Conservation (phyloP, 192 early-diverging fungal species). For the Coemansia sp. region DNA sequence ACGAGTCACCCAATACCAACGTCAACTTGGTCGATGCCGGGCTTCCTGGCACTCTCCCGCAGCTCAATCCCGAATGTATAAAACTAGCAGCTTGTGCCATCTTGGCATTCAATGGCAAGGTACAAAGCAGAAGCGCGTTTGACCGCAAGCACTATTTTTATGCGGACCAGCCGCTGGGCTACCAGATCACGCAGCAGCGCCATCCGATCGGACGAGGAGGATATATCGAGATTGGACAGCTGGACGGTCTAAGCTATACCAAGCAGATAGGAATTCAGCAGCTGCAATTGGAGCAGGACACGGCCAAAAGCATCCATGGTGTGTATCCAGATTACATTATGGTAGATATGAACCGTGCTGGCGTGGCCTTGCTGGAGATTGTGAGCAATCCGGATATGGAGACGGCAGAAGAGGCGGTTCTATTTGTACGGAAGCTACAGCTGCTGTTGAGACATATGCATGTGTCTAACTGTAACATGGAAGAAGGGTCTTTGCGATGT, state of each 20-base stretch:
- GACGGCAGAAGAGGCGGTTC: constrained; percentile 70
- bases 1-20: constrained; percentile 69
- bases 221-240: constrained; percentile 51
- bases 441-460: constrained; percentile 65
- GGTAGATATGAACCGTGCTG: constrained; percentile 85
- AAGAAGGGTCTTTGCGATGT: constrained; percentile 86
- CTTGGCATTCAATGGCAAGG: constrained; percentile 63
- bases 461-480: constrained; percentile 78
- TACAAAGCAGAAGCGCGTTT: constrained; percentile 69
- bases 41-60: constrained; percentile 81
- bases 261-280: constrained; percentile 69
- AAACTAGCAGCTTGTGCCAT: constrained; percentile 70
- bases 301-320: constrained; percentile 77
- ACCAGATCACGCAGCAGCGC: constrained; percentile 91
- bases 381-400: constrained; percentile 84
- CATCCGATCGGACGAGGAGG: constrained; percentile 79
- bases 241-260: constrained; percentile 61
- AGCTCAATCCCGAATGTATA: constrained; percentile 72
- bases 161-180: constrained; percentile 86
- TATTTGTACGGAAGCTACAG: constrained; percentile 78
- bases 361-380: constrained; percentile 86
- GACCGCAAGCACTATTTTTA: constrained; percentile 98
- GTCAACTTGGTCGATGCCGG: constrained; percentile 77
- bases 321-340: constrained; percentile 58
- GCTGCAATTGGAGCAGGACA: constrained; percentile 91